Evolutionary conservation across 257 asterid species (phyloP).

Genomic region (Datura wrightii): DNA sequence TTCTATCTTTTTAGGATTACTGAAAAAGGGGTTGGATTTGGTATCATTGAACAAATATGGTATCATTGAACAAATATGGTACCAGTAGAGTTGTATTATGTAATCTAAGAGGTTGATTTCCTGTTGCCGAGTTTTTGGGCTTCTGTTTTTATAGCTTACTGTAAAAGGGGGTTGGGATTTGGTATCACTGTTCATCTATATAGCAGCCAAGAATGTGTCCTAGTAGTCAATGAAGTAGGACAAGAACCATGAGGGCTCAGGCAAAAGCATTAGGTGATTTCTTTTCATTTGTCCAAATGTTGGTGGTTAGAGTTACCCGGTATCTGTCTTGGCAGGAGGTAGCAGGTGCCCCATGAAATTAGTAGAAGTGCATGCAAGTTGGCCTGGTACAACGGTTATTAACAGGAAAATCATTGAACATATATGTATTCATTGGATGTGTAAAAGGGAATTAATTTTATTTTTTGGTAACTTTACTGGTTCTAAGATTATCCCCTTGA

Average conservation of each 20-base stretch:
- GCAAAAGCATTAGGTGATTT: not conserved
- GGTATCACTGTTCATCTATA: not conserved
- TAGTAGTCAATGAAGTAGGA: not conserved
- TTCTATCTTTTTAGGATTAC: too few species aligned
- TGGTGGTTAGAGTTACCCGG: too few species aligned
- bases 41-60: too few species aligned
- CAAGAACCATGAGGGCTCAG: not conserved
- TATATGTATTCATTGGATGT: not conserved
- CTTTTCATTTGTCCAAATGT: not conserved
- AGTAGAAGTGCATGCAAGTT: not conserved
- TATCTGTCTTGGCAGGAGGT: too few species aligned
- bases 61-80: too few species aligned
- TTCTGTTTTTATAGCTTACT: too few species aligned
- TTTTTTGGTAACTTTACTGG: not conserved
- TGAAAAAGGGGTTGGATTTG: too few species aligned
- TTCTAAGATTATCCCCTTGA: slow-evolving; percentile 30
- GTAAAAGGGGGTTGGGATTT: not conserved
- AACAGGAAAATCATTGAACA: not conserved
- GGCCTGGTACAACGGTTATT: not conserved
- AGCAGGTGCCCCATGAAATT: too few species aligned
- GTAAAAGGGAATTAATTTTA: not conserved
- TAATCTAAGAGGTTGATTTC: too few species aligned
- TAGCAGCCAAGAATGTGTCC: not conserved
- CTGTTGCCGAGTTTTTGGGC: too few species aligned
- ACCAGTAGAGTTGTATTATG: too few species aligned